Evolutionary conservation across 129 eudicot genomes (phyloP), one percentile per base, ranked within the genome.

Genomic region (Lonicera japonica): DNA sequence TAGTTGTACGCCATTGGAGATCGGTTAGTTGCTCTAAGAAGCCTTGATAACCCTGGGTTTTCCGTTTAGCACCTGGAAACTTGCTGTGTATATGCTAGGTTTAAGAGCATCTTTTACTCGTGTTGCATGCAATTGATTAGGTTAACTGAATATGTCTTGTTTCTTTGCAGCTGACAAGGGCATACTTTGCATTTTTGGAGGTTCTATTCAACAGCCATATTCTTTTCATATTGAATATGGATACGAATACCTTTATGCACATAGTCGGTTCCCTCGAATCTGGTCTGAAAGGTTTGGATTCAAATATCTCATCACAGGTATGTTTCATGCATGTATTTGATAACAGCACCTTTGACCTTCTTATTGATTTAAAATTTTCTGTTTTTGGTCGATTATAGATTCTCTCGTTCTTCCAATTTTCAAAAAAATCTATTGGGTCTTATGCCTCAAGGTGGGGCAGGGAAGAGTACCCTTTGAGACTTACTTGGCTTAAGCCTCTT

Each of bases 121-220:
- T 58, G 13, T 29, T 25, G 34, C 38, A 11, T 64, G 25, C 25
- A 58, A 11, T 16, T 54, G 17, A 20, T 54, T 58, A 8, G n/a
- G 39, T 5, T 51, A 19, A 60, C 11, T n/a, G 23, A 17, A 52
- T n/a, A 17, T 36, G 1, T 8, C 20, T 75, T 65, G n/a, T 51
- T 65, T 25, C 24, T 45, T 60, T 80, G 86, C 85, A 91, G 97
- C 80, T 91, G 51, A 84, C 95, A 38, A 85, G 56, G 74, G 98
- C 98, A 50, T 92, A 92, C 79, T 92, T 87, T 56, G 88, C 91
- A 70, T 92, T 84, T 73, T 61, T 92, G 90, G 98, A 92, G 84
- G 95, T 92, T 67, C 61, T 92, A 29, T 84, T 92, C 75, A 92
- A 70, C 76, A 92, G 88, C 83, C 98, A 92, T 81, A 83, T 84